phyloP scores from a whole-genome alignment of 2,329 filamentous ascomycete species.

The Phaeosphaeriaceae sp. region DNA sequence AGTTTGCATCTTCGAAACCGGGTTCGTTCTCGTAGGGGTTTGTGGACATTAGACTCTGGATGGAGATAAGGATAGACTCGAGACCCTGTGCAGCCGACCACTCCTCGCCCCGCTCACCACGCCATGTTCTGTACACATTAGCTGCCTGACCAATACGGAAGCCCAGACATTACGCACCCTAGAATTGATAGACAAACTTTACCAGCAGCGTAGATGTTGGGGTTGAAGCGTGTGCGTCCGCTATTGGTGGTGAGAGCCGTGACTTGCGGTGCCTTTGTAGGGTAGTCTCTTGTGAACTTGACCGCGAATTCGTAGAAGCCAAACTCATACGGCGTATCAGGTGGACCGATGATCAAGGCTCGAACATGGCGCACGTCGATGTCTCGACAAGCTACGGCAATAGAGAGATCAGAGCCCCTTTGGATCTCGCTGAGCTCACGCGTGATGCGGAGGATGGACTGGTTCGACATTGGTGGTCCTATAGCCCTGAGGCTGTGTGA shows the following conservation, averaged over 20 bases:
- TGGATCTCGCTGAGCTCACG: conserved; percentile 89
- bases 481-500: conserved; percentile 5
- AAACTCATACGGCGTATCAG: conserved; percentile 94
- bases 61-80: conserved; percentile 92
- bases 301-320: conserved; percentile 94
- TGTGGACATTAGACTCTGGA: conserved; percentile 91
- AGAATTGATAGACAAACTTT: conserved; percentile 95
- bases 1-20: conserved; percentile 80
- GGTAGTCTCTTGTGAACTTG: conserved; percentile 85
- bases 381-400: conserved; percentile 87
- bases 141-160: not conserved
- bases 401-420: conserved; percentile 80
- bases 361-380: conserved; percentile 86
- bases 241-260: conserved; percentile 82
- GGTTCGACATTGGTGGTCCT: conserved; percentile 69
- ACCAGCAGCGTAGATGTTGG: conserved; percentile 90
- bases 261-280: conserved; percentile 66
- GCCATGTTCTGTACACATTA: conserved; percentile 75
- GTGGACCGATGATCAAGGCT: conserved; percentile 88
- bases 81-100: conserved; percentile 97
- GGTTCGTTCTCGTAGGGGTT: conserved; percentile 98
- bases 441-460: conserved; percentile 86
- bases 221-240: conserved; percentile 91
- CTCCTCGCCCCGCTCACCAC: conserved; percentile 85
- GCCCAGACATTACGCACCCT: conserved; percentile 62